Base-by-base conservation (phyloP, 1,284 basidiomycete species). In the Kwoniella shivajii region DNA sequence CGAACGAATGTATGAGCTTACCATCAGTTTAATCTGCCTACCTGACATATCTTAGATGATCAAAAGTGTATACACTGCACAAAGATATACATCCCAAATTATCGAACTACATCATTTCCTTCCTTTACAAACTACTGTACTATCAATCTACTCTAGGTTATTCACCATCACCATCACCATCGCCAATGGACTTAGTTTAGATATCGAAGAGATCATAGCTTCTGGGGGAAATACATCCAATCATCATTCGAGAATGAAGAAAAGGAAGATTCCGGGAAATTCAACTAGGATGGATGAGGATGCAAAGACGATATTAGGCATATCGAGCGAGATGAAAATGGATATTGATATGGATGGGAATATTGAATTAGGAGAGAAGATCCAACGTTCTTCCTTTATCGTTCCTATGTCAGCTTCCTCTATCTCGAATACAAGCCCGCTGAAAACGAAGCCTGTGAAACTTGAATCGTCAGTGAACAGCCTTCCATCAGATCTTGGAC, bases 31-130 rank as follows among this genome's bases (percentile, higher is more conserved):
- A 22, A 9, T 49, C n/a, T n/a, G n/a, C n/a, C n/a, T n/a, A n/a
- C n/a, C n/a, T n/a, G n/a, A n/a, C n/a, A 29, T 36, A 26, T 13
- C 7, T n/a, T 31, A 62, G 60, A 38, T 57, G 46, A 34, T 59
- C 5, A 48, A 46, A 20, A n/a, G 38, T 11, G 37, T 63, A 11
- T 55, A 45, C 42, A 53, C 46, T 9, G 57, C 57, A 6, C 38
- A 56, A 6, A 75, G 71, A 85, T 84, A 90, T 90, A 63, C 54
- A 6, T 30, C 37, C 11, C 57, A 63, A 33, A 54, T 64, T 18
- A 61, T 63, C 57, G 57, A 59, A 27, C 49, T 62, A 10, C 55
- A 51, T 13, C 60, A 63, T 34, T 76, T 76, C 49, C 50, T 76
- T 4, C 74, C 74, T 4, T 63, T 74, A 4, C 73, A 75, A 31